These are phyloP conservation scores for Nidula microcarpa DNA, from an alignment of 768 basidiomycete genomes.

Conservation along the genomic window DNA sequence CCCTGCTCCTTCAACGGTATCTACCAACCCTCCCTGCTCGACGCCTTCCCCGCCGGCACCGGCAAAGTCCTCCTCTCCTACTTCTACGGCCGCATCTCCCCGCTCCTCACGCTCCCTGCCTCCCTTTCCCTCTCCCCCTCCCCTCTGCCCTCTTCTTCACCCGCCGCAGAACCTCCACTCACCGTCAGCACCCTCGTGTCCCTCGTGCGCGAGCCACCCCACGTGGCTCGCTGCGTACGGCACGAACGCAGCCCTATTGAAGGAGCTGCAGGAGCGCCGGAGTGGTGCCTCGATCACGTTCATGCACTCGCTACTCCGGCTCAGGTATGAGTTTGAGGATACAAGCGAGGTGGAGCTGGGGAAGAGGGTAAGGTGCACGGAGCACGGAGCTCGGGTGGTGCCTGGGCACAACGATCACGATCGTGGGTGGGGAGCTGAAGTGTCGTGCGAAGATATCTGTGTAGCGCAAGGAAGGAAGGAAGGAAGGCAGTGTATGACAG, in stretches of 20 bases:
- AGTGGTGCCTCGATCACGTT: slow-evolving; percentile 98
- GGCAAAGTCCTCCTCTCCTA: slow-evolving; percentile 90
- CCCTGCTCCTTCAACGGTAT: slow-evolving; percentile 98
- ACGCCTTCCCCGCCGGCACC: slow-evolving; percentile 81
- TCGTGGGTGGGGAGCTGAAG: slow-evolving; percentile 60
- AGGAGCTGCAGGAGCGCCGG: slow-evolving; percentile 81
- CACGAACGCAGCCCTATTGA: slow-evolving; percentile 26
- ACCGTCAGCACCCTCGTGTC: slow-evolving; percentile 56
- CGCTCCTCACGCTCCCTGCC: slow-evolving; percentile 56
- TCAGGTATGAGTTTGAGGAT: slow-evolving; percentile 87
- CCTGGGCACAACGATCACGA: slow-evolving; percentile 77
- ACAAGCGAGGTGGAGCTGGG: slow-evolving; percentile 70
- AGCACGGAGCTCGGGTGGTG: slow-evolving; percentile 96
- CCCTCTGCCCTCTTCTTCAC: slow-evolving; percentile 4
- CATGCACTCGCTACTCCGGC: slow-evolving; percentile 81
- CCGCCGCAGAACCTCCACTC: slow-evolving; percentile 17
- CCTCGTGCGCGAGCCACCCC: slow-evolving; percentile 62
- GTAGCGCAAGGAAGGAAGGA: too few relatives aligned
- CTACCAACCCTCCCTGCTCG: slow-evolving; percentile 90
- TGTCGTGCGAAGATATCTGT: slow-evolving; percentile 47
- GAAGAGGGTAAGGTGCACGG: slow-evolving; percentile 81
- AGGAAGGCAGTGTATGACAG: too few relatives aligned
- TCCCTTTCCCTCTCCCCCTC: slow-evolving; percentile 4
- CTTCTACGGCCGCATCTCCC: slow-evolving; percentile 95
- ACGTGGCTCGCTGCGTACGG: slow-evolving; percentile 57